These are phyloP conservation scores for Trichoderma gracile DNA, from an alignment of 2,329 filamentous ascomycete genomes.

Conservation along the genomic window DNA sequence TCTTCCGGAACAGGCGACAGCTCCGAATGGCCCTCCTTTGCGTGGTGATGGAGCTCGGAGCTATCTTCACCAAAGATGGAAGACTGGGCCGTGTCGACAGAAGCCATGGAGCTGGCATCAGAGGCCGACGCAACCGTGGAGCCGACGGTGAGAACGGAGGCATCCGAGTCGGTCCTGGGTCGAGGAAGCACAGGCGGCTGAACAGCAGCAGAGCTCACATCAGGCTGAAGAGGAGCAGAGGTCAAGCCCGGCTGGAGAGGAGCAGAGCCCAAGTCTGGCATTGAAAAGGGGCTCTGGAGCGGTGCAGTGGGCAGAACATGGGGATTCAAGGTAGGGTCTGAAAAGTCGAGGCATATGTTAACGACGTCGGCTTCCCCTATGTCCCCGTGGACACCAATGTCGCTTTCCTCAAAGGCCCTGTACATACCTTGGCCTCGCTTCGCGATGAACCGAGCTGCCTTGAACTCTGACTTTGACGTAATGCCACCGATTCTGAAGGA, in stretches of 20 bases:
- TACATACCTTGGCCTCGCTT: slow-evolving; percentile 26
- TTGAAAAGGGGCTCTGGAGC: slow-evolving; percentile 9
- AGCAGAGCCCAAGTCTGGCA: neutral
- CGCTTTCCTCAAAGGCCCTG: slow-evolving; percentile 11
- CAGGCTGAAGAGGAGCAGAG: neutral
- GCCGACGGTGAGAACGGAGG: slow-evolving; percentile 1
- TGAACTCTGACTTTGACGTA: slow-evolving; percentile 18
- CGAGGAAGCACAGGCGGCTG: neutral
- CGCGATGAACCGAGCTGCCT: slow-evolving; percentile 24
- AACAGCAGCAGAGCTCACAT: neutral
- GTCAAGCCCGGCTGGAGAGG: slow-evolving; percentile 4
- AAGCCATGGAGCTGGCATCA: slow-evolving; percentile 11
- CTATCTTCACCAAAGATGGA: slow-evolving; percentile 10
- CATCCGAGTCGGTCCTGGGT: slow-evolving; percentile 7
- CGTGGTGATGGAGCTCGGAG: neutral
- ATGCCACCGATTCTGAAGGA: slow-evolving; percentile 1
- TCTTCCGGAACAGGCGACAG: neutral
- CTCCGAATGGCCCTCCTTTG: slow-evolving; percentile 9
- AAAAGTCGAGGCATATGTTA: slow-evolving; percentile 17
- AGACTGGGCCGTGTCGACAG: slow-evolving; percentile 20
- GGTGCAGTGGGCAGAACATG: slow-evolving; percentile 16
- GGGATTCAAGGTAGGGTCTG: slow-evolving; percentile 23
- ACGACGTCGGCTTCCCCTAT: slow-evolving; percentile 8
- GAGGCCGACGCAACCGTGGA: slow-evolving; percentile 16
- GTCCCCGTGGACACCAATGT: slow-evolving; percentile 14